Conservation (phyloP, 2,329 filamentous ascomycete genomes). For the Drechslera avenae region DNA sequence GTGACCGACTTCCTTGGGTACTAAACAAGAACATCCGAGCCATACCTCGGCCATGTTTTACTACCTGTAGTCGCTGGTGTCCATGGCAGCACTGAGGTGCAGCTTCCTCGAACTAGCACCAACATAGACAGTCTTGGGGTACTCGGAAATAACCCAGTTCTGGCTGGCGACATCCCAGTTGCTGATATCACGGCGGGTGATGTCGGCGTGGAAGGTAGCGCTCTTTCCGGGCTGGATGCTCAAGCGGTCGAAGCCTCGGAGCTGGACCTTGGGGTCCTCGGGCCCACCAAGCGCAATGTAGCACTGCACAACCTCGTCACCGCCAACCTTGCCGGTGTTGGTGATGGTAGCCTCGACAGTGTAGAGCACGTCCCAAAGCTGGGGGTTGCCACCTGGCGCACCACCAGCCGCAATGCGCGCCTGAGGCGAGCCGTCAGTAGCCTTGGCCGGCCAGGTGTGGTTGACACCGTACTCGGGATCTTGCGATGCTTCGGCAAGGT, state of each 20-base stretch:
- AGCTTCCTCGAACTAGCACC: slow-evolving; percentile 64
- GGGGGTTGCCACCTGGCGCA: slow-evolving; percentile 63
- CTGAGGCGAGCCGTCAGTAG: slow-evolving; percentile 63
- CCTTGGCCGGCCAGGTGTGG: slow-evolving; percentile 63
- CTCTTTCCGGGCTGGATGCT: slow-evolving; percentile 72
- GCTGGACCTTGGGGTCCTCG: slow-evolving; percentile 67
- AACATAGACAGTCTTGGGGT: slow-evolving; percentile 65
- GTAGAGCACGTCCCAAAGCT: slow-evolving; percentile 72
- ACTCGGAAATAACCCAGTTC: slow-evolving; percentile 74
- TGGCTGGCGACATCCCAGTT: slow-evolving; percentile 83
- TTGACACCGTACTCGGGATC: slow-evolving; percentile 66
- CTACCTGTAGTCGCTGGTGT: slow-evolving; percentile 26
- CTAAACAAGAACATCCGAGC: too few species aligned
- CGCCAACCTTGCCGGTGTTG: slow-evolving; percentile 69
- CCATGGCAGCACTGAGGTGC: slow-evolving; percentile 49
- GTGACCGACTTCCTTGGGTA: neutral
- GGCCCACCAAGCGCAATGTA: slow-evolving; percentile 80
- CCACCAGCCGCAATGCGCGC: slow-evolving; percentile 68
- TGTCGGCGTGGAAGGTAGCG: slow-evolving; percentile 66
- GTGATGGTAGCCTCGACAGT: slow-evolving; percentile 69
- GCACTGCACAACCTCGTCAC: slow-evolving; percentile 76
- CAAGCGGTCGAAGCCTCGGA: slow-evolving; percentile 83
- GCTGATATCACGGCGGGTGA: slow-evolving; percentile 81
- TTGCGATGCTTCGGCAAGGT: slow-evolving; percentile 61
- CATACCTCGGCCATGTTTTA: neutral